Base-by-base conservation (phyloP, 75 land plant species). In the Selaginella moellendorffii region DNA sequence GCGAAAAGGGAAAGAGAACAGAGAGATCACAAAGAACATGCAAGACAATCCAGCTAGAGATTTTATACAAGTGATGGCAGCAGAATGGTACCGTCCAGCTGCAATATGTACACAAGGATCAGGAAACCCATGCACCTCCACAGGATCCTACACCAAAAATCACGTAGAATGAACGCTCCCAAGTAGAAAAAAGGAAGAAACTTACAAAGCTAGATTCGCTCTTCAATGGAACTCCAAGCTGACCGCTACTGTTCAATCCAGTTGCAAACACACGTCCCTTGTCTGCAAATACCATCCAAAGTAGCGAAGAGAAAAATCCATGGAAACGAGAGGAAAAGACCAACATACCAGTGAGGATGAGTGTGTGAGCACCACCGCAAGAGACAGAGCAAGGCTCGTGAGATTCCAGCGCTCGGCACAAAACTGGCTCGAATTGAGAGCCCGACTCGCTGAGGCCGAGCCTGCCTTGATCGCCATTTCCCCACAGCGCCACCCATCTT, bases 281-380 rank as follows among this genome's bases (percentile, higher is more conserved):
- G 65, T 87, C 96, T 88, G 86, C 51, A 54, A 58, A 36, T 36
- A 36, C 14, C 10, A 36, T 5, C 5, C 5, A 36, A 36, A 5
- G 46, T 36, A 36, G 46, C 14, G 46, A 36, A 36, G 46, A 36
- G 46, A 5, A 36, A 5, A 36, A 36, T 36, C 5, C 46, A 36
- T 36, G 5, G 14, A 5, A 36, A 36, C 12, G 14, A 26, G 27
- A 22, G 28, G 8, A 24, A 26, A 2, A 54, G 62, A 56, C 2
- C 42, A 31, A 26, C 26, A 30, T 29, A 84, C 92, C 88, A 1
- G 92, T 82, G 27, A 88, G 76, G 60, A 88, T 77, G 26, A 88
- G 84, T 0, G 95, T 88, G 69, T 88, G 95, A 52, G 95, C 95
- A 2, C 95, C 95, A n/a, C 95, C 95, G 54, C 90, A 88, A 17